Base-by-base conservation (phyloP, 2,329 filamentous ascomycete species). In the Trichophyton benhamiae region DNA sequence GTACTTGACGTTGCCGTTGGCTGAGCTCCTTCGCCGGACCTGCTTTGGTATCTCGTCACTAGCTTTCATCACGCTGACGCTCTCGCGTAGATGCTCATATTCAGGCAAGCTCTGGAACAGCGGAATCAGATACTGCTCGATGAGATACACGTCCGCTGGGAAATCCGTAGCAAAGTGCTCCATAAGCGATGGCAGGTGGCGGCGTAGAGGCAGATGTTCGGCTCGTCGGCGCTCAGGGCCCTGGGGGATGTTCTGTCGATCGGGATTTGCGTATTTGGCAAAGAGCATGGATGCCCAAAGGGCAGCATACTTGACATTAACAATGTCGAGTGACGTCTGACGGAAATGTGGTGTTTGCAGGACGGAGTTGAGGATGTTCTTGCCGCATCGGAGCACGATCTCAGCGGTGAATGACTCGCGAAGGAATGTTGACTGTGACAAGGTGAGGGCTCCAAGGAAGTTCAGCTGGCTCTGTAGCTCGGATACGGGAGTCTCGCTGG, bases 311-410 rank as follows among this genome's bases (percentile, higher is more conserved):
- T 86, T 80, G 2, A 87, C 84, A 48, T 79, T 78, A 60, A 82
- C 79, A 65, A 82, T 75, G 70, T 87, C 80, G 55, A 81, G 74
- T n/a, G 72, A 71, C 22, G 72, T 68, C 33, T 61, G 61, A 41
- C 71, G 66, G 70, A 71, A 67, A 70, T 71, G 69, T 72, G 68
- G 63, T 73, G 72, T 73, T 69, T 82, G 77, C 68, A 85, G 79
- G 52, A 90, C 78, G 0, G 88, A 88, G 53, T 85, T 85, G 67
- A 88, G 80, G 66, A 97, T 91, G 73, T 95, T 96, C 67, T 87
- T 85, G 13, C 86, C 85, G 8, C 87, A 88, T 60, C 91, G 85
- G 67, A 88, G 79, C 6, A 91, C 84, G 65, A 96, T 84, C 61
- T 87, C 82, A 2, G 82, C 77, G 1, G 83, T 82, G 0, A 79